Evolutionary conservation across 176 grass and related monocot species (phyloP), one percentile per base, ranked within the genome.

Genomic region (Oryza meridionalis): DNA sequence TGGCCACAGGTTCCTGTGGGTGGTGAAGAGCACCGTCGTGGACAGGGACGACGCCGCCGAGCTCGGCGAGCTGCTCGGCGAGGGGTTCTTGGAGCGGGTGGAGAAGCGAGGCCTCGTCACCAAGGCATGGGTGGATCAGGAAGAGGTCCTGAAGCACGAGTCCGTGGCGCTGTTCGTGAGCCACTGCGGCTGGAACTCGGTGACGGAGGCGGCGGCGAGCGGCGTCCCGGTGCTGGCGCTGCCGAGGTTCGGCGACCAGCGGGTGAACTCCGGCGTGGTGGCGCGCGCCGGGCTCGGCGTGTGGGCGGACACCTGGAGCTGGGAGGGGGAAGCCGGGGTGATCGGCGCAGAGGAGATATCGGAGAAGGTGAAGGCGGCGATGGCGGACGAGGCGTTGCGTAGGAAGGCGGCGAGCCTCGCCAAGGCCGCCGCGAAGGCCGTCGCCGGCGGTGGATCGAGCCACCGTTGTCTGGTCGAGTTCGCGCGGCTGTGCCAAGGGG

Each of bases 161-260:
- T 40, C 95, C 2, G 72, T 97, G 15, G 90, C 70, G 13, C 81
- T 93, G 13, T 97, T 94, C 29, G 3, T 97, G 2, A 97, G 92
- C 86, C 95, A 97, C 65, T 91, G 88, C 50, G 90, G 95, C 1
- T 94, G 92, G 95, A 94, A 97, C 82, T 97, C 90, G 4, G 90
- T 94, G 19, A 86, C 84, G 0, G 95, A 97, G 81, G 88, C 90
- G 3, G 90, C 88, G 0, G 7, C 63, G 10, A 26, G 46, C n/a
- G 90, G 95, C 19, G 67, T 94, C 24, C 82, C 79, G 9, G 64
- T 97, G 49, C 46, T 97, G 58, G 92, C 86, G 10, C 94, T 92
- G 95, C 86, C 95, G 9, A 49, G 72, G n/a, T 10, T 47, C 17
- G 95, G 81, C 1, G 92, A 97, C 49, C 95, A 97, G 69, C 73